A percentile compares a stretch with the other conserved stretches of the same genome.
Evolutionary conservation across 116 monocot genomes (phyloP).

Genomic region (Trichopus zeylanicus): DNA sequence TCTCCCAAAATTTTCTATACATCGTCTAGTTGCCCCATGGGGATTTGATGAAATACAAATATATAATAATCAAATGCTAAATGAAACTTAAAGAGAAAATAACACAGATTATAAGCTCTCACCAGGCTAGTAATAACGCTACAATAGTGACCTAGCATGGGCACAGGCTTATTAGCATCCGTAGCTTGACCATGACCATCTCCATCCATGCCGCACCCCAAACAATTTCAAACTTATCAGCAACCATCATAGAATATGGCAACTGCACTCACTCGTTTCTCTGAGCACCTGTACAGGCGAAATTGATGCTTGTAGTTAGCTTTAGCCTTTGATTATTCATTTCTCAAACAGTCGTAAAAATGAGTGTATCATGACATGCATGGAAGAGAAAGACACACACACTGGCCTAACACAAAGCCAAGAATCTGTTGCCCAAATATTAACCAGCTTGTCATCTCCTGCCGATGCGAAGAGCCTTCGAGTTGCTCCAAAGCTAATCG

Average conservation of each 20-base stretch:
- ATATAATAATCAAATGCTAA: background rate
- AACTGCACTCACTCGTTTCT: conserved; percentile 83
- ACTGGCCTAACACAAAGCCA: conserved; percentile 67
- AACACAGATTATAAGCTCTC: conserved; percentile 9
- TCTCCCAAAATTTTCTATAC: no score
- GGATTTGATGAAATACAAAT: background rate
- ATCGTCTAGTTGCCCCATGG: no score
- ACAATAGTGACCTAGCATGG: conserved; percentile 88
- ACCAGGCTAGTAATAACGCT: conserved; percentile 97
- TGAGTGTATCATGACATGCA: no score
- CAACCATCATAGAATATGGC: conserved; percentile 73
- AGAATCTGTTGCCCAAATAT: conserved; percentile 71
- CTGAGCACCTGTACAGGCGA: conserved; percentile 48
- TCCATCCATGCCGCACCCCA: conserved; percentile 50
- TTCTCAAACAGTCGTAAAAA: no score
- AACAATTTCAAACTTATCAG: conserved; percentile 94
- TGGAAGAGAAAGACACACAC: no score
- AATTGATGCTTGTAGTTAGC: no score
- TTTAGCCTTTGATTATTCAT: no score
- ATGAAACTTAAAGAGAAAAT: background rate
- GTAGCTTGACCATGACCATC: conserved; percentile 17
- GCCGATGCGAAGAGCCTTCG: conserved; percentile 79
- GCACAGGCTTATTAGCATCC: conserved; percentile 34
- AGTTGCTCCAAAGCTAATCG: conserved; percentile 55
- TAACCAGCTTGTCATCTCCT: conserved; percentile 92